These are phyloP conservation scores for Ophiocytium majus DNA, from an alignment of 352 stramenopile genomes.

Conservation along the genomic window DNA sequence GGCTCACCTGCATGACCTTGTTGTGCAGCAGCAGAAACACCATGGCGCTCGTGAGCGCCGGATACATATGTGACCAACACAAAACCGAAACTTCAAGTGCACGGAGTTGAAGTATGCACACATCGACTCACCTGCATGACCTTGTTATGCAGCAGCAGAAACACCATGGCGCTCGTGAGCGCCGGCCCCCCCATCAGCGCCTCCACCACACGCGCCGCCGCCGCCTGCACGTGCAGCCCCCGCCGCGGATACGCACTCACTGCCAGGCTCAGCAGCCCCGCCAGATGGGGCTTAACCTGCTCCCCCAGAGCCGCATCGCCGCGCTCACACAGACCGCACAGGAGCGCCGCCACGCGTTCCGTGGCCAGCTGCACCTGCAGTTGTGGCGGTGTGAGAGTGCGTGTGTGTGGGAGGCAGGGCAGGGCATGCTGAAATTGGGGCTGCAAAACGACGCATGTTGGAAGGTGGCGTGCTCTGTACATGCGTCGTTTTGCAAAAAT, in stretches of 20 bases:
- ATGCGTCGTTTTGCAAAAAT: too few relatives aligned
- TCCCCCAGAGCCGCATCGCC: constrained; percentile 43
- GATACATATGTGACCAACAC: too few relatives aligned
- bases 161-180: constrained; percentile 55
- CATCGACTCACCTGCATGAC: constrained; percentile 25
- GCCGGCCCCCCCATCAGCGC: constrained; percentile 45
- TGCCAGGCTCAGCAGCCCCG: constrained; percentile 51
- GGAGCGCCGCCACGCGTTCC: constrained; percentile 39
- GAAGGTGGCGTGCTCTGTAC: too few relatives aligned
- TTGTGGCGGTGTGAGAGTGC: too few relatives aligned
- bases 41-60: constrained; percentile 50
- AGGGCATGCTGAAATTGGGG: too few relatives aligned
- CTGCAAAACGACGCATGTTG: too few relatives aligned
- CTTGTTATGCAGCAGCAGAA: constrained; percentile 54
- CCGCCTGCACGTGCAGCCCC: constrained; percentile 51
- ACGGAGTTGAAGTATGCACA: neutral
- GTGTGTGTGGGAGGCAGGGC: too few relatives aligned
- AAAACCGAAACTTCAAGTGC: constrained; percentile 1
- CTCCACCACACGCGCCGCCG: constrained; percentile 44
- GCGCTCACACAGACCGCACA: constrained; percentile 47
- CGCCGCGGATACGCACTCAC: constrained; percentile 50
- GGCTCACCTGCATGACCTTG: constrained; percentile 39
- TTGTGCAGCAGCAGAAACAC: constrained; percentile 55
- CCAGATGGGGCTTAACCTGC: constrained; percentile 53
- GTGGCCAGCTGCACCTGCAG: constrained; percentile 44